Percentiles rank a stretch among this genome's conserved stretches.
Evolutionary conservation across 2,329 filamentous ascomycete species (phyloP).

Genomic region (Penicillium sumatraense): DNA sequence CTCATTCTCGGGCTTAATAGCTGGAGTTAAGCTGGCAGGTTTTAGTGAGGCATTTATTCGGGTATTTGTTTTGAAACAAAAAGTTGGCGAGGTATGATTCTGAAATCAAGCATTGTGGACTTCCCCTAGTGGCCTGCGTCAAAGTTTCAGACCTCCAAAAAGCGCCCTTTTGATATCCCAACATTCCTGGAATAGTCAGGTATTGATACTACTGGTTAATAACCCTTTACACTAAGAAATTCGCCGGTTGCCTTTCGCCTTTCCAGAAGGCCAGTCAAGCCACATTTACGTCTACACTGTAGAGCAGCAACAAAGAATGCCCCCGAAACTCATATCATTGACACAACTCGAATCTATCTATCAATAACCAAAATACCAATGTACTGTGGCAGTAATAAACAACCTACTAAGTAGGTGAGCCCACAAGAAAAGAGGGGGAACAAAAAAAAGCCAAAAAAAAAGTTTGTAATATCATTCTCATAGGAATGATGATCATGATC

Average conservation of each 20-base stretch:
- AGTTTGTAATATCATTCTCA: not conserved
- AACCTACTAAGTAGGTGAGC: not conserved
- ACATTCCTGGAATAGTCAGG: too few relatives aligned
- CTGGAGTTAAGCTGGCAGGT: not conserved
- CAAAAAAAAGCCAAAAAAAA: conserved; percentile 1
- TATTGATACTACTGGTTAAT: too few relatives aligned
- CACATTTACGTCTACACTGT: not conserved
- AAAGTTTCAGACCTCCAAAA: too few relatives aligned
- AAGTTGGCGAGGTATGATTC: not conserved
- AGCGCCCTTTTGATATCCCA: too few relatives aligned
- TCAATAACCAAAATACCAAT: not conserved
- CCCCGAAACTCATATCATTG: conserved; percentile 1
- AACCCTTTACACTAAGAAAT: too few relatives aligned
- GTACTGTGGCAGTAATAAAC: not conserved
- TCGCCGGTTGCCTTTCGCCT: too few relatives aligned
- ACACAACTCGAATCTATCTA: not conserved
- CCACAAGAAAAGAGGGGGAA: not conserved
- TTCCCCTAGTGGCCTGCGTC: too few relatives aligned
- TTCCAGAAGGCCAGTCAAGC: too few relatives aligned
- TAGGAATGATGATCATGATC: not conserved
- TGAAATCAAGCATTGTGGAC: not conserved
- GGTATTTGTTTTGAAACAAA: not conserved
- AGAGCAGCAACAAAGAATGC: not conserved
- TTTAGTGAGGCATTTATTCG: not conserved
- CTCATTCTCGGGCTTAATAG: not conserved